Base-by-base conservation (phyloP, 2,329 filamentous ascomycete species). In the Iodosphaeria phyllophila region DNA sequence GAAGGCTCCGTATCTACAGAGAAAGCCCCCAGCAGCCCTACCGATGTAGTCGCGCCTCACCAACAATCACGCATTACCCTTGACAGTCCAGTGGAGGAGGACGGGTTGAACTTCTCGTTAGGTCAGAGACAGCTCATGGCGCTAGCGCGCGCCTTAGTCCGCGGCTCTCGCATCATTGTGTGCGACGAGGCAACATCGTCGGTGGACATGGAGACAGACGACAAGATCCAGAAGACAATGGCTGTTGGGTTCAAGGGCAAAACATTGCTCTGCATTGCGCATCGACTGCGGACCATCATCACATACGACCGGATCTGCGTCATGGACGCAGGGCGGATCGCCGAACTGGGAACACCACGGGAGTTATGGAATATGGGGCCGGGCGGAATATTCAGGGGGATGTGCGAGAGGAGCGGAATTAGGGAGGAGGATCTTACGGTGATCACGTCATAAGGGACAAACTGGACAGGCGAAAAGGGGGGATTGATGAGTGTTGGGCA, bases 81-180 rank as follows among this genome's bases (percentile, higher is more conserved):
- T 13, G 86, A 95, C 49, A 75, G 66, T 10, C 42, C 69, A 2
- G 86, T 95, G 3, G 83, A 93, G 38, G 89, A 95, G 44, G 86
- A 93, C 52, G 89, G 89, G 0, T 63, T 92, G 32, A 95, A 95
- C 51, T 93, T 92, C 57, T 92, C 82, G 0, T 72, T 95, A 7
- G 86, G 86, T 5, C 86, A 95, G 52, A 71, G 89, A 3, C 89
- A 95, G 50, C 67, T 95, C 24, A 92, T 95, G 77, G 89, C 89
- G 1, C 62, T 98, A 1, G 84, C 84, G 0, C 73, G 89, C 1
- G 89, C 89, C 0, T 66, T 98, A 3, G 86, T 95, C 4, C 73
- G 86, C 18, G 71, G 74, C 21, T 77, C 74, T 1, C 80, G 77
- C 38, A 93, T 95, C 50, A 93, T 95, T 38, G 74, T 98, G 24